These are phyloP conservation scores for Suillus clintonianus DNA, from an alignment of 768 basidiomycete species.

Conservation along the genomic window DNA sequence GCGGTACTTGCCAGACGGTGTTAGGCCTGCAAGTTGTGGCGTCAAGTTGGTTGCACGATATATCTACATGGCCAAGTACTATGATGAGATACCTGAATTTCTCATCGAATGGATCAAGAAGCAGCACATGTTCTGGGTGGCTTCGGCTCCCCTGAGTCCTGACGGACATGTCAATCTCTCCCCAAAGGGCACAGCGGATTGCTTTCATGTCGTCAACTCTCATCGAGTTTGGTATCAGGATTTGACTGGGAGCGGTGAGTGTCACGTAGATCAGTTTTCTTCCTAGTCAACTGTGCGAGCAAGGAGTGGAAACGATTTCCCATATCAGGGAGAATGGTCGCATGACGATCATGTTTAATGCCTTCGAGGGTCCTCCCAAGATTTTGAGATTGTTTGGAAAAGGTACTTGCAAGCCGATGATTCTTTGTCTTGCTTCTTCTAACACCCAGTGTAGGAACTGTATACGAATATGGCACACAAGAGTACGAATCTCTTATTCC, in stretches of 20 bases:
- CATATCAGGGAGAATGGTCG: conserved; percentile 65
- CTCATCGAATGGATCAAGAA: conserved; percentile 57
- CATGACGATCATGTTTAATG: conserved; percentile 62
- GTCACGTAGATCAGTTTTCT: not conserved
- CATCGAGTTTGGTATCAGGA: conserved; percentile 74
- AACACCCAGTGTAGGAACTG: conserved; percentile 43
- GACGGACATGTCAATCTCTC: conserved; percentile 69
- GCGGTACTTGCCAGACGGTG: too few relatives aligned
- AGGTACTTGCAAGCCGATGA: conserved; percentile 36
- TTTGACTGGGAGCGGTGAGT: conserved; percentile 62
- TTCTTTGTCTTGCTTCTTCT: not conserved
- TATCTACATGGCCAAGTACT: conserved; percentile 59
- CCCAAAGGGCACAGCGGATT: conserved; percentile 63
- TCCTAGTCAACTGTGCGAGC: not conserved
- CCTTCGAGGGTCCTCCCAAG: conserved; percentile 62
- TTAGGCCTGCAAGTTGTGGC: not conserved
- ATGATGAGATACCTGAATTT: conserved; percentile 55
- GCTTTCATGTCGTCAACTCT: conserved; percentile 59
- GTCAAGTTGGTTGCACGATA: too few relatives aligned
- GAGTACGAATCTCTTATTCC: conserved; percentile 62
- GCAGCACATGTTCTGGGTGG: conserved; percentile 75
- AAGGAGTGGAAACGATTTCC: conserved; percentile 63
- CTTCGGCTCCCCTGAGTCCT: conserved; percentile 57
- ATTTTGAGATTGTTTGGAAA: conserved; percentile 59
- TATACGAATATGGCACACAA: conserved; percentile 62